phyloP scores from a whole-genome alignment of 257 asterid species.

The Thymus quinquecostatus region DNA sequence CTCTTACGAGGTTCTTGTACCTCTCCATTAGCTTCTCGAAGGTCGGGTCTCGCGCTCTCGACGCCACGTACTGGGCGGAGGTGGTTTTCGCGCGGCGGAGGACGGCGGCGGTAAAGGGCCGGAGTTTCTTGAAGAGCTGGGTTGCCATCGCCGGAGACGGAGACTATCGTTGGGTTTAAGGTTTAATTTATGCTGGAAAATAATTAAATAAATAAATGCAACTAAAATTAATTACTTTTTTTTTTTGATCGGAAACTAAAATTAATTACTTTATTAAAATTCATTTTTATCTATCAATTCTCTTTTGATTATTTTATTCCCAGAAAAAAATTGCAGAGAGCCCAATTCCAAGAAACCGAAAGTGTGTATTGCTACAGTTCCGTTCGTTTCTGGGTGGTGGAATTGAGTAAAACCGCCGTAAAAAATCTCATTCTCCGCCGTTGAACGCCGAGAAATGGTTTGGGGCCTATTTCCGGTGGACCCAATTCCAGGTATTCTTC shows the following conservation, averaged over 20 bases:
- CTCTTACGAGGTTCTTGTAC: constrained; percentile 76
- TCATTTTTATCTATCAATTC: no score
- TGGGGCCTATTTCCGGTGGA: constrained; percentile 90
- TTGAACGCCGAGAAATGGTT: constrained; percentile 55
- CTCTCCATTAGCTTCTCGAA: constrained; percentile 88
- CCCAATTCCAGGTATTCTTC: constrained; percentile 76
- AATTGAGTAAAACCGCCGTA: not conserved
- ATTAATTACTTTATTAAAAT: no score
- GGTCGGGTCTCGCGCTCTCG: constrained; percentile 81
- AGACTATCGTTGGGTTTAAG: constrained; percentile 23
- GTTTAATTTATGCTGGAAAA: not conserved
- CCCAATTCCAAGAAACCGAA: not conserved
- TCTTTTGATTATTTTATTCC: no score
- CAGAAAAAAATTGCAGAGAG: no score
- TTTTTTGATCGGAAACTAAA: no score
- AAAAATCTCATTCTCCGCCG: constrained; percentile 4
- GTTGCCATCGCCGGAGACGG: constrained; percentile 43
- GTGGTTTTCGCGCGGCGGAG: constrained; percentile 72
- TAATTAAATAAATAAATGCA: no score
- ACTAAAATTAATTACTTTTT: no score
- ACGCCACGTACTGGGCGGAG: constrained; percentile 65
- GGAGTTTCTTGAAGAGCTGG: constrained; percentile 47
- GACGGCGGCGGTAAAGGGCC: constrained; percentile 21
- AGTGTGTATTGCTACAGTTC: no score
- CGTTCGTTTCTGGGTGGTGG: not conserved